Evolutionary conservation across 345 rosid genomes (phyloP).

Genomic region (Noccaea caerulescens): DNA sequence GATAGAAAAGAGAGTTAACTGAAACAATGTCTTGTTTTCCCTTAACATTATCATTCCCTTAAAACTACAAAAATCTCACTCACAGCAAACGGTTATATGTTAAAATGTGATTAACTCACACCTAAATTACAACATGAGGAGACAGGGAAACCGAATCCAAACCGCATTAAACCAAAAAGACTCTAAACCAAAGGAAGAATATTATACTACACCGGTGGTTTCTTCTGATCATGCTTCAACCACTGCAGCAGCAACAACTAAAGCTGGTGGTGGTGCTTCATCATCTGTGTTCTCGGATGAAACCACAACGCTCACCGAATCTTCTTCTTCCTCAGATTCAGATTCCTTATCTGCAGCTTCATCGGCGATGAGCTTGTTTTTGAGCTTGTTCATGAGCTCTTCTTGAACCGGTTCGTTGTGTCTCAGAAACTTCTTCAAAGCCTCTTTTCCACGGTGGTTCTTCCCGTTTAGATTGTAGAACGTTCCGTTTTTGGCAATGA

Average conservation of each 20-base stretch:
- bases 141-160: constrained; percentile 28
- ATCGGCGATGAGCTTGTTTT: constrained; percentile 55
- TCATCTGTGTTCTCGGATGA: constrained; percentile 66
- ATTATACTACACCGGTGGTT: constrained; percentile 27
- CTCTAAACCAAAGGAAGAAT: constrained; percentile 22
- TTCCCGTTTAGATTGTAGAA: constrained; percentile 53
- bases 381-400: constrained; percentile 66
- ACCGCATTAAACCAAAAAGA: constrained; percentile 27
- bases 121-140: constrained; percentile 35
- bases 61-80: constrained; percentile 32
- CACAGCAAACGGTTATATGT: constrained; percentile 3
- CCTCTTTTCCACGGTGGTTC: constrained; percentile 81
- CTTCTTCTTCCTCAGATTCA: constrained; percentile 48
- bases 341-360: constrained; percentile 41
- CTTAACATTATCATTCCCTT: neutral
- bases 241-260: constrained; percentile 48
- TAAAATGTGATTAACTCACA: constrained; percentile 25
- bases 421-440: constrained; percentile 60
- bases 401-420: constrained; percentile 55
- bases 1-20: neutral
- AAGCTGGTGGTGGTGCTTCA: constrained; percentile 48
- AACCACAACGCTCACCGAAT: constrained; percentile 43
- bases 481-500: constrained; percentile 59
- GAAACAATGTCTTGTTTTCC: neutral
- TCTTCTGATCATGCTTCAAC: constrained; percentile 53